Evolutionary conservation across 208 protist genomes (phyloP).

Genomic region (Trichomonas vaginalis): DNA sequence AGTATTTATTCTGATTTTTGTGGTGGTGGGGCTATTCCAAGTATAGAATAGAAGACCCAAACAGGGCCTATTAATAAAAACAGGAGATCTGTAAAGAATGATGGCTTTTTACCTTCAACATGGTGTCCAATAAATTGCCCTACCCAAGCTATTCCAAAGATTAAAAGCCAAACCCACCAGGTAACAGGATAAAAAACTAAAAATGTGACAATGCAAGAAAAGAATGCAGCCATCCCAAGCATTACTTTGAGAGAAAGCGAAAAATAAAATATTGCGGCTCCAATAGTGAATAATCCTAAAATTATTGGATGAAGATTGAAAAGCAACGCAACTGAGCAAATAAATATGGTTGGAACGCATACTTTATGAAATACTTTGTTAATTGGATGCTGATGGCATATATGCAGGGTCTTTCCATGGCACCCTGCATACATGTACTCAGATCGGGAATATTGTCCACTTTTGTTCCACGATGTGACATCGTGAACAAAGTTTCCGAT

Average conservation of each 20-base stretch:
- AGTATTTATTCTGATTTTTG: not conserved
- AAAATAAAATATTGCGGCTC: not conserved
- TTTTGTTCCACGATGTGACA: too few species aligned
- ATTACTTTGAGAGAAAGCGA: not conserved
- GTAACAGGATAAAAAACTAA: not conserved
- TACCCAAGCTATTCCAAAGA: not conserved
- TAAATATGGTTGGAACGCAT: not conserved
- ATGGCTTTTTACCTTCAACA: not conserved
- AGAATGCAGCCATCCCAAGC: not conserved
- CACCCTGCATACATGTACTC: too few species aligned
- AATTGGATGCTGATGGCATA: not conserved
- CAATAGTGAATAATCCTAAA: not conserved
- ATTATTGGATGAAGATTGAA: not conserved
- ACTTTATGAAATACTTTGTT: not conserved
- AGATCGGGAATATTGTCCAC: too few species aligned
- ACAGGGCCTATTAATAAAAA: not conserved
- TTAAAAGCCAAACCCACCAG: not conserved
- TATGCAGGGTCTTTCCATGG: too few species aligned
- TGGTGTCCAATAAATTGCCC: not conserved
- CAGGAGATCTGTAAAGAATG: not conserved
- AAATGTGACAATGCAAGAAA: not conserved
- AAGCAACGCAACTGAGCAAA: not conserved
- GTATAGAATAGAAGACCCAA: not conserved
- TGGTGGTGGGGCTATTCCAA: not conserved
- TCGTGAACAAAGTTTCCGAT: too few species aligned